Evolutionary conservation across 345 rosid genomes (phyloP).

Genomic region (Pugionium cornutum): DNA sequence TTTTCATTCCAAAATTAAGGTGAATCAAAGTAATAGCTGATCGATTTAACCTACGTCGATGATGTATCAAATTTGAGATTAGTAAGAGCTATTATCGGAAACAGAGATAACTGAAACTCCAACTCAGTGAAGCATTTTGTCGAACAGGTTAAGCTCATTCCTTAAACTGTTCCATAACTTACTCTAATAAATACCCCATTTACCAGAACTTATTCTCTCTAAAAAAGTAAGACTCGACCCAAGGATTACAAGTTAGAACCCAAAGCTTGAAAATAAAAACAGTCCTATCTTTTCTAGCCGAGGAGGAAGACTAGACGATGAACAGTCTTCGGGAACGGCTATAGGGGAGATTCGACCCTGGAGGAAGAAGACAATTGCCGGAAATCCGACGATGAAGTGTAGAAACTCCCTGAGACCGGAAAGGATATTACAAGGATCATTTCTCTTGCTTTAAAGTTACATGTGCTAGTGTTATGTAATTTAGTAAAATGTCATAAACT

Average conservation of each 20-base stretch:
- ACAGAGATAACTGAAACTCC: constrained; percentile 18
- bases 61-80: not conserved
- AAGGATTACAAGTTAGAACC: not conserved
- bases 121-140: constrained; percentile 28
- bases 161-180: not conserved
- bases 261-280: not conserved
- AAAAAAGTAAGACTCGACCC: no score
- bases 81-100: not conserved
- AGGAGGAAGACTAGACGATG: constrained; percentile 60
- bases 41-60: not conserved
- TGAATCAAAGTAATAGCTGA: not conserved
- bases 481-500: no score
- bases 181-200: not conserved
- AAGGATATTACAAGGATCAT: no score
- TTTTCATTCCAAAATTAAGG: not conserved
- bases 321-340: constrained; percentile 48
- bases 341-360: constrained; percentile 44
- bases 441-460: no score
- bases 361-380: constrained; percentile 44
- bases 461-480: no score
- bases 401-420: not conserved
- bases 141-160: constrained; percentile 21
- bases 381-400: constrained; percentile 53
- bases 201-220: no score
- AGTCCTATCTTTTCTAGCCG: constrained; percentile 51